Base-by-base conservation (phyloP, 192 early-diverging fungal genomes). In the Cetraspora pellucida region DNA sequence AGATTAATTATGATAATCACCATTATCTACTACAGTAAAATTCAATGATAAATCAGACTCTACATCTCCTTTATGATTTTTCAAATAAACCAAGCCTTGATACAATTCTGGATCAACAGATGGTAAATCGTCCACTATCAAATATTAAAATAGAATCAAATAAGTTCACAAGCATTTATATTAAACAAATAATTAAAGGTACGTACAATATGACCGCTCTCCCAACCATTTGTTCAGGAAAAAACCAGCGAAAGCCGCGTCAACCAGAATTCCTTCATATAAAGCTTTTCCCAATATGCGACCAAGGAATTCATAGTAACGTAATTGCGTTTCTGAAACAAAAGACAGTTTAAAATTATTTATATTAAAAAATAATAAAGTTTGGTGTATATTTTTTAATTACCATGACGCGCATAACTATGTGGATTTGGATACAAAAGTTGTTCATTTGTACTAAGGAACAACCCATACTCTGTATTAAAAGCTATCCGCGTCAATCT, bases 191-290 rank as follows among this genome's bases (percentile, higher is more conserved):
- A 79, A 68, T 37, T 80, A 65, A 59, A 47, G 10, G 10, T 13
- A 78, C 88, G 80, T 82, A 90, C 89, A 86, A 65, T 93, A 93
- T 14, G 87, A 91, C 47, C 82, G 76, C 75, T 85, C 80, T 10
- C 90, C 89, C 44, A 94, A 80, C 78, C 91, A 94, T 63, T 90
- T 90, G 47, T 86, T 89, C 64, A 95, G 78, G 79, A 95, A 95
- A 78, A 95, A 95, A 25, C 87, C 89, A 58, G 94, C 92, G 87
- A 95, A 94, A 11, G 88, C 88, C 45, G 87, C 91, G 43, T 95
- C 94, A 17, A 94, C 87, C 30, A 95, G 78, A 49, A 95, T 90
- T n/a, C 93, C 93, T 75, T 94, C 92, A 73, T 95, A 95, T 25
- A 95, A 76, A 1, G 93, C 93, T 81, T 95, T 95, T 58, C 94